Evolutionary conservation across 257 asterid genomes (phyloP).

Genomic region (Striga asiatica): DNA sequence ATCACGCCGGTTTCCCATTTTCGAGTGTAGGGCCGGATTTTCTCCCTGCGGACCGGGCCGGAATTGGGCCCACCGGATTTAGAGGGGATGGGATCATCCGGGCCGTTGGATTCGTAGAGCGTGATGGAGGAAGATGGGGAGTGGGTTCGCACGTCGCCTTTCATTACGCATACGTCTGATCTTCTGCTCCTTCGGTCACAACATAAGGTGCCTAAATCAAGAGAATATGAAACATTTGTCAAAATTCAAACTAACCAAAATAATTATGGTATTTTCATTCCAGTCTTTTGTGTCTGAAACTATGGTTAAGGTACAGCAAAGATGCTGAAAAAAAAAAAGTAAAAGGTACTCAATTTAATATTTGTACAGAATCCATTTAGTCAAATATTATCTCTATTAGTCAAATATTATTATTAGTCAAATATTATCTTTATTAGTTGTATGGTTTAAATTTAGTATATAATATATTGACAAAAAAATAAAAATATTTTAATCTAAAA

Average conservation of each 20-base stretch:
- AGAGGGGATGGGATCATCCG: slow-evolving; percentile 6
- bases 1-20: slow-evolving; percentile 73
- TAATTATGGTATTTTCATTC: not conserved
- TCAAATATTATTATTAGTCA: too few species aligned
- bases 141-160: slow-evolving; percentile 68
- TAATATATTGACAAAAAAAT: too few species aligned
- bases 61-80: slow-evolving; percentile 12
- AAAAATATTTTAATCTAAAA: too few species aligned
- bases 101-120: slow-evolving; percentile 26
- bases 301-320: too few species aligned
- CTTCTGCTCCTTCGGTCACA: slow-evolving; percentile 70
- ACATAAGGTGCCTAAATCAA: slow-evolving; percentile 56
- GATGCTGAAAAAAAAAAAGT: too few species aligned
- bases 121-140: slow-evolving; percentile 43
- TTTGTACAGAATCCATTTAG: too few species aligned
- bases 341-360: too few species aligned
- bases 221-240: slow-evolving; percentile 8
- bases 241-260: not conserved
- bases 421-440: too few species aligned
- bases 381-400: too few species aligned
- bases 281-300: too few species aligned
- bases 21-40: slow-evolving; percentile 71
- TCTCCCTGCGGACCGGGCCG: slow-evolving; percentile 34
- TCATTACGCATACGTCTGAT: slow-evolving; percentile 72
- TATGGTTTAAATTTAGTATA: too few species aligned